A percentile compares a stretch with the other conserved stretches of the same genome.
Evolutionary conservation across 164 flowering plant genomes (phyloP).

Genomic region (Magnolia changhungtana): DNA sequence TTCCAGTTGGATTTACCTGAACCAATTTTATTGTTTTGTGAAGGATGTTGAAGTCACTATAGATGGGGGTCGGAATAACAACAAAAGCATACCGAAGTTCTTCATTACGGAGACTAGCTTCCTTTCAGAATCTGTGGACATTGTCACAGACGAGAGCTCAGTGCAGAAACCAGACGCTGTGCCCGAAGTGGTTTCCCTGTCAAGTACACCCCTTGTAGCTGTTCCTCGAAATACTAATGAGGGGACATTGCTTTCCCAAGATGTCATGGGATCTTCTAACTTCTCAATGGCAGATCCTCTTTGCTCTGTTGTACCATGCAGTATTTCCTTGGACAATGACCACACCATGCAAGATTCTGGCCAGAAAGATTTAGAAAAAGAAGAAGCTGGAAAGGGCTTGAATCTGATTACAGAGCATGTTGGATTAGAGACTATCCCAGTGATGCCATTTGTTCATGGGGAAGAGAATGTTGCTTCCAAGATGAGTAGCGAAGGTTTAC

Average conservation of each 20-base stretch:
- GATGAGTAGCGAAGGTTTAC: slow-evolving; percentile 19
- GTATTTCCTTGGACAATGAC: slow-evolving; percentile 43
- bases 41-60: slow-evolving; percentile 31
- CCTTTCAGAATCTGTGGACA: slow-evolving; percentile 73
- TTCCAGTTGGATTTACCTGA: background rate
- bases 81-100: slow-evolving; percentile 24
- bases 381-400: slow-evolving; percentile 15
- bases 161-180: slow-evolving; percentile 33
- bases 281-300: slow-evolving; percentile 68
- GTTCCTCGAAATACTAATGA: slow-evolving; percentile 22
- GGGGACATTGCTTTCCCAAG: slow-evolving; percentile 41
- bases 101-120: slow-evolving; percentile 57
- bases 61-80: slow-evolving; percentile 8
- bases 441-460: slow-evolving; percentile 6
- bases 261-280: slow-evolving; percentile 33
- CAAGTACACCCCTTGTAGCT: slow-evolving; percentile 33
- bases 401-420: slow-evolving; percentile 11
- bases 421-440: slow-evolving; percentile 6
- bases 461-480: slow-evolving; percentile 16
- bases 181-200: slow-evolving; percentile 26
- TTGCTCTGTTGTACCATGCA: slow-evolving; percentile 88
- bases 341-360: slow-evolving; percentile 11
- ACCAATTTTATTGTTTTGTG: slow-evolving; percentile 4
- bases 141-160: slow-evolving; percentile 50
- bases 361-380: slow-evolving; percentile 20